phyloP scores from a whole-genome alignment of 257 asterid genomes.

The Salvia splendens region DNA sequence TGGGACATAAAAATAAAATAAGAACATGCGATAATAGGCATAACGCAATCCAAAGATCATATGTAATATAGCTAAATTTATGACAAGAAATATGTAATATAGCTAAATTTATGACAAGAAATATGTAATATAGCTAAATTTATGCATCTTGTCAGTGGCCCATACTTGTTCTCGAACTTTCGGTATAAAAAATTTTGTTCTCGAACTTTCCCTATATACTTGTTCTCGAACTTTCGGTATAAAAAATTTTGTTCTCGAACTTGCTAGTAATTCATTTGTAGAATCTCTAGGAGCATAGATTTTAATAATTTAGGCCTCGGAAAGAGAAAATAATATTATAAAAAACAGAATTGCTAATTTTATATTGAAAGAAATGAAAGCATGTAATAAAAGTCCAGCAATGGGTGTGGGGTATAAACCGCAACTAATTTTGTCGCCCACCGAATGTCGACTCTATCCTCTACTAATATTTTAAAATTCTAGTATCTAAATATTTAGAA shows the following conservation, averaged over 20 bases:
- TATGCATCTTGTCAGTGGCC: neutral
- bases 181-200: neutral
- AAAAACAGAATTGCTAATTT: no score
- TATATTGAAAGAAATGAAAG: no score
- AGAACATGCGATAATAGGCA: no score
- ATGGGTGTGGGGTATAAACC: no score
- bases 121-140: no score
- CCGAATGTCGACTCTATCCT: no score
- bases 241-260: conserved; percentile 11
- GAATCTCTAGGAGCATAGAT: neutral
- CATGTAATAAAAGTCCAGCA: no score
- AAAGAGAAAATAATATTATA: neutral
- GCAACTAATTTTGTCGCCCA: no score
- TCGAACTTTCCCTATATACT: no score
- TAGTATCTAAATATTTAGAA: no score
- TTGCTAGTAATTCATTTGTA: neutral
- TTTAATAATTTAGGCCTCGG: neutral
- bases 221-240: neutral
- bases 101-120: neutral
- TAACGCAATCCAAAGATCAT: neutral
- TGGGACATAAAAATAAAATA: neutral
- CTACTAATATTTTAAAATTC: no score
- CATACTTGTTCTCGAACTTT: conserved; percentile 14
- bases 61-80: neutral
- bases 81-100: neutral